Percentiles rank a stretch among this genome's conserved stretches.
phyloP scores from a whole-genome alignment of 2,329 filamentous ascomycete species.

The Epichloe hybrida region DNA sequence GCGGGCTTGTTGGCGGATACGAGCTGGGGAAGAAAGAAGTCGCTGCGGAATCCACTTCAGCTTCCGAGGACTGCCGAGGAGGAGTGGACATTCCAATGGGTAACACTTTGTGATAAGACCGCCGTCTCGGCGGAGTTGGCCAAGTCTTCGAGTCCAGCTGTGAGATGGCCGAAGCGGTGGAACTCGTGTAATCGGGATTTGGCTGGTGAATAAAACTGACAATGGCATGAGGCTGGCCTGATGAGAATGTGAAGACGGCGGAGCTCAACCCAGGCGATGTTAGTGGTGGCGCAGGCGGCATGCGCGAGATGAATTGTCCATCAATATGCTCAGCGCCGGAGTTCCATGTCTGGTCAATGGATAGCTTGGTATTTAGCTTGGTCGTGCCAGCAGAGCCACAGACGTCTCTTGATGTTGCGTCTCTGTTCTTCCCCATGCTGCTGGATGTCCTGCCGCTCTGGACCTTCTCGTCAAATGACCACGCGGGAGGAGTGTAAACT shows the following conservation, averaged over 20 bases:
- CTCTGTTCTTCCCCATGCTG: slow-evolving; percentile 1
- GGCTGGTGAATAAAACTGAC: slow-evolving; percentile 33
- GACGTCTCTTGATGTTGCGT: slow-evolving; percentile 5
- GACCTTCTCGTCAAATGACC: slow-evolving; percentile 17
- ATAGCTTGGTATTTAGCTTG: slow-evolving; percentile 7
- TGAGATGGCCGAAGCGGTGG: slow-evolving; percentile 16
- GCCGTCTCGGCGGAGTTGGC: slow-evolving; percentile 23
- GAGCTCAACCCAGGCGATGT: slow-evolving; percentile 33
- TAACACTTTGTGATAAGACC: slow-evolving; percentile 30
- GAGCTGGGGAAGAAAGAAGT: slow-evolving; percentile 31
- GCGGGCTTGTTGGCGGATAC: slow-evolving; percentile 33
- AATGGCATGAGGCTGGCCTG: slow-evolving; percentile 16
- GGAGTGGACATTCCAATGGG: slow-evolving; percentile 21
- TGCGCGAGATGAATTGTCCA: slow-evolving; percentile 21
- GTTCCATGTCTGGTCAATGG: slow-evolving; percentile 16
- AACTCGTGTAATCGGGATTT: slow-evolving; percentile 35
- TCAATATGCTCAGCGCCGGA: slow-evolving; percentile 13
- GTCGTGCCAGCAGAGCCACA: slow-evolving; percentile 2
- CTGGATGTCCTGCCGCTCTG: slow-evolving; percentile 1
- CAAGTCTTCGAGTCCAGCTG: slow-evolving; percentile 14
- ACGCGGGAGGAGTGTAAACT: slow-evolving; percentile 9
- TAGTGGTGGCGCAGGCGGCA: slow-evolving; percentile 33
- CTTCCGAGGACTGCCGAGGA: slow-evolving; percentile 11
- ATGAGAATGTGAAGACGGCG: slow-evolving; percentile 28
- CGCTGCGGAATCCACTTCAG: slow-evolving; percentile 14